Conservation (phyloP, 1,284 basidiomycete genomes). For the Puccinia hordei region DNA sequence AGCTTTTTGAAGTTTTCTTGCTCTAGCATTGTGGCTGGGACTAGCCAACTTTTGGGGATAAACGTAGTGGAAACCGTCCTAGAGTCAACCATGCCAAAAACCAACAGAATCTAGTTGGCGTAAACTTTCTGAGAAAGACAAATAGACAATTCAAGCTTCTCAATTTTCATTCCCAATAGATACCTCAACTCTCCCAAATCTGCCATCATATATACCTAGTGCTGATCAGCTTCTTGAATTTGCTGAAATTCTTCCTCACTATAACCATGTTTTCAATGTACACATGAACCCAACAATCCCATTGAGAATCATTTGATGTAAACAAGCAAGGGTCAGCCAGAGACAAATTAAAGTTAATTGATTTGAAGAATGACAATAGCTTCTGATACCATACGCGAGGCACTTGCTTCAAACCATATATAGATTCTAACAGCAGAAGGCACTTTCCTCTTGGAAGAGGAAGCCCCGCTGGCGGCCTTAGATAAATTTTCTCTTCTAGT, state of each 20-base stretch:
- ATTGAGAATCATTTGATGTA: background rate
- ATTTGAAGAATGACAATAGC: background rate
- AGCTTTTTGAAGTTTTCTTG: too few relatives aligned
- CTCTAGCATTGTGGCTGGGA: too few relatives aligned
- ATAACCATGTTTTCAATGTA: constrained; percentile 24
- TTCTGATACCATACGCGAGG: constrained; percentile 11
- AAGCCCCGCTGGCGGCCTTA: background rate
- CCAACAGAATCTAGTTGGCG: too few relatives aligned
- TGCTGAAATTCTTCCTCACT: background rate
- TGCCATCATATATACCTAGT: background rate
- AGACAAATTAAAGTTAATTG: background rate
- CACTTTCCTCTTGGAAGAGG: background rate
- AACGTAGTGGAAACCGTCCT: too few relatives aligned
- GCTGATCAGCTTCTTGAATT: background rate
- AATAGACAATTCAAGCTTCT: too few relatives aligned
- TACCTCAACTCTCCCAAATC: background rate
- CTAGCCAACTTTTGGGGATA: too few relatives aligned
- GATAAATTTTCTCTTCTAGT: background rate
- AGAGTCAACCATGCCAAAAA: too few relatives aligned
- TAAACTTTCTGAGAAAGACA: too few relatives aligned
- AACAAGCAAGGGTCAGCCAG: constrained; percentile 13
- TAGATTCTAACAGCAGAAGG: background rate
- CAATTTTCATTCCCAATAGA: too few relatives aligned
- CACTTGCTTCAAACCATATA: background rate
- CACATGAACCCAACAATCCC: background rate